phyloP scores from a whole-genome alignment of 306 rosid species.

The Inga laurina region DNA sequence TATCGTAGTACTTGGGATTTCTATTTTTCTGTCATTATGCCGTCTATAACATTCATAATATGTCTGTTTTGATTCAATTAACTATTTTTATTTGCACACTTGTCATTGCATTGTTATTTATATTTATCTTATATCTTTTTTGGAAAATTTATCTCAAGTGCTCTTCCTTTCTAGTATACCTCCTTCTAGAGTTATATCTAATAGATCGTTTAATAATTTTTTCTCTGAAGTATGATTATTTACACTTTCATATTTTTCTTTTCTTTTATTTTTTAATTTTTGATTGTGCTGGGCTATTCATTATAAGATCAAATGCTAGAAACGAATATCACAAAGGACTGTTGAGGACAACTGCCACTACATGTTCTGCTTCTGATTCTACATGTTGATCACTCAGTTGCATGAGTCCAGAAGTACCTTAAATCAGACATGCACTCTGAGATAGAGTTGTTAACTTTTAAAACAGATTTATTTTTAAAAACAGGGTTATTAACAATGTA shows the following conservation, averaged over 20 bases:
- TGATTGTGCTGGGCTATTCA: background rate
- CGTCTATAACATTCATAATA: background rate
- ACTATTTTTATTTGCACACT: background rate
- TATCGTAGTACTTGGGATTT: background rate
- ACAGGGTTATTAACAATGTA: background rate
- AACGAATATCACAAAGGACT: background rate
- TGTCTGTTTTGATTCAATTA: background rate
- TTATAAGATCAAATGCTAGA: background rate
- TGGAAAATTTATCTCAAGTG: background rate
- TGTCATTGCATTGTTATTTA: constrained; percentile 2
- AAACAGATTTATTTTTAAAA: background rate
- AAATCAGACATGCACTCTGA: background rate
- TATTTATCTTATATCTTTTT: background rate
- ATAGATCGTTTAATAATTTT: background rate
- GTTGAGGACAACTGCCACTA: background rate
- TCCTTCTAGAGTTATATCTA: constrained; percentile 1
- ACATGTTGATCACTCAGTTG: background rate
- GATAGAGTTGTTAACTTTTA: background rate
- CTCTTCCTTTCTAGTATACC: background rate
- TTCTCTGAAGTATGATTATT: background rate
- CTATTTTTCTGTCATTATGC: background rate
- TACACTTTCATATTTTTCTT: background rate
- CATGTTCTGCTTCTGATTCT: background rate
- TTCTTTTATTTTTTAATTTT: background rate
- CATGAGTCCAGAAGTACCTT: constrained; percentile 10